A percentile compares a stretch with the other conserved stretches of the same genome.
Evolutionary conservation across 495 filamentous ascomycete genomes (phyloP).

Genomic region (Lophiotrema nucula): DNA sequence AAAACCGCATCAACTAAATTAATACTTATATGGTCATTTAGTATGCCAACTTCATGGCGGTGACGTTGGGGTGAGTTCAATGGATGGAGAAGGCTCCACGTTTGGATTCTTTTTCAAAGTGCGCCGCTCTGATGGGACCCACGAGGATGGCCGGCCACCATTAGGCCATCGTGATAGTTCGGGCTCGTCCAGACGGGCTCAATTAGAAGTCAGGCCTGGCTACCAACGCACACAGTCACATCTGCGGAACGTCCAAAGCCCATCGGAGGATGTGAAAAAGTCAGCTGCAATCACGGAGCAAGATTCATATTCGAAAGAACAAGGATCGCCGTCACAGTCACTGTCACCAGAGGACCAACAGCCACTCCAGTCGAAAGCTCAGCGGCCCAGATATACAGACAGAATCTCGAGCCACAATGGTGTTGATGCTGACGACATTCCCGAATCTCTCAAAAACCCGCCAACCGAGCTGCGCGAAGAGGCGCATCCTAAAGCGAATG

Average conservation of each 20-base stretch:
- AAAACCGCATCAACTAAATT: not conserved
- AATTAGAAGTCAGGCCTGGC: constrained; percentile 4
- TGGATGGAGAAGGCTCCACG: constrained; percentile 37
- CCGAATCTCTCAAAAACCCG: constrained; percentile 17
- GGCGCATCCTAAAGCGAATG: constrained; percentile 10
- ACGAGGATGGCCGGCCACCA: constrained; percentile 12
- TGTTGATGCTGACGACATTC: constrained; percentile 10
- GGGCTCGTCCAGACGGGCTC: not conserved
- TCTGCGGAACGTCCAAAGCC: not conserved
- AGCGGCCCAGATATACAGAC: not conserved
- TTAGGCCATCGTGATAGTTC: constrained; percentile 7
- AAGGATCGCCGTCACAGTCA: no score
- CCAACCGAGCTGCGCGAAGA: constrained; percentile 19
- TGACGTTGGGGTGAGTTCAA: constrained; percentile 42
- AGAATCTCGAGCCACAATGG: constrained; percentile 15
- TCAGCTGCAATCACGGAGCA: no score
- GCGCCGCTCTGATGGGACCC: constrained; percentile 19
- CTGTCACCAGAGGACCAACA: no score
- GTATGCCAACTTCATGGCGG: constrained; percentile 42
- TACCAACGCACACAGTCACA: constrained; percentile 13
- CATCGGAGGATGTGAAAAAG: no score
- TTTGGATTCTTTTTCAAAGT: constrained; percentile 43
- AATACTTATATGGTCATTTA: not conserved
- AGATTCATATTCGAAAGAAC: no score
- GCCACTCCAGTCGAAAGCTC: no score